phyloP scores from a whole-genome alignment of 139 green algal genomes.

The Chlorella sp. region DNA sequence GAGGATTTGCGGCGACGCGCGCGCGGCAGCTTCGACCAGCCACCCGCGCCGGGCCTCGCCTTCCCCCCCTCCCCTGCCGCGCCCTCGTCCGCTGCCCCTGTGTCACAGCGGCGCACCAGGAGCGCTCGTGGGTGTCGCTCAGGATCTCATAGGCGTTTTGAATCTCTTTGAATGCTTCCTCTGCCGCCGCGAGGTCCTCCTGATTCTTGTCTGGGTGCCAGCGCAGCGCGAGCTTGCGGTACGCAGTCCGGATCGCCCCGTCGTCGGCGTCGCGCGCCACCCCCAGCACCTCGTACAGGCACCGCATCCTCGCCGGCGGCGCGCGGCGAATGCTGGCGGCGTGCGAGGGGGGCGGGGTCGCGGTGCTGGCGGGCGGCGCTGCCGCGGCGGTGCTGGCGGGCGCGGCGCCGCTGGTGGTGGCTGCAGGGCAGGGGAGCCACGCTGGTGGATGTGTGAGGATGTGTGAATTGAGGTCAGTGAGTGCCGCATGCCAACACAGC shows the following conservation, averaged over 20 bases:
- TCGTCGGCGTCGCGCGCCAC: constrained; percentile 65
- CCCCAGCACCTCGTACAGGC: constrained; percentile 85
- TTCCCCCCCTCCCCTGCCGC: background rate
- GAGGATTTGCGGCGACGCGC: background rate
- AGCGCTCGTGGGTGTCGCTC: constrained; percentile 88
- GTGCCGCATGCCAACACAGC: no score
- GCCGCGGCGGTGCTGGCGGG: background rate
- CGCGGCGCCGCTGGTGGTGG: background rate
- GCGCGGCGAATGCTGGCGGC: background rate
- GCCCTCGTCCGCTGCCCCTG: no score
- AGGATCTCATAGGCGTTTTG: constrained; percentile 96
- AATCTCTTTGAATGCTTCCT: constrained; percentile 90
- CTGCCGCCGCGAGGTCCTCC: constrained; percentile 67
- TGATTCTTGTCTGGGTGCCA: constrained; percentile 89
- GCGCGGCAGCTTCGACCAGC: background rate
- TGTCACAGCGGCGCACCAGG: constrained; percentile 84
- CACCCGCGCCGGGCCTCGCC: background rate
- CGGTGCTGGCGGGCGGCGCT: background rate
- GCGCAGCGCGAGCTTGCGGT: constrained; percentile 57
- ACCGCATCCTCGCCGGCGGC: constrained; percentile 38
- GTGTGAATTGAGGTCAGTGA: no score
- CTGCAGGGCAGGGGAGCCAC: no score
- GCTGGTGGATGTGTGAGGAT: no score
- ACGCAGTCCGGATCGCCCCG: constrained; percentile 72
- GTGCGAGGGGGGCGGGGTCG: background rate